These are phyloP conservation scores for Cercospora berteroae DNA, from an alignment of 2,329 filamentous ascomycete species.

Conservation along the genomic window DNA sequence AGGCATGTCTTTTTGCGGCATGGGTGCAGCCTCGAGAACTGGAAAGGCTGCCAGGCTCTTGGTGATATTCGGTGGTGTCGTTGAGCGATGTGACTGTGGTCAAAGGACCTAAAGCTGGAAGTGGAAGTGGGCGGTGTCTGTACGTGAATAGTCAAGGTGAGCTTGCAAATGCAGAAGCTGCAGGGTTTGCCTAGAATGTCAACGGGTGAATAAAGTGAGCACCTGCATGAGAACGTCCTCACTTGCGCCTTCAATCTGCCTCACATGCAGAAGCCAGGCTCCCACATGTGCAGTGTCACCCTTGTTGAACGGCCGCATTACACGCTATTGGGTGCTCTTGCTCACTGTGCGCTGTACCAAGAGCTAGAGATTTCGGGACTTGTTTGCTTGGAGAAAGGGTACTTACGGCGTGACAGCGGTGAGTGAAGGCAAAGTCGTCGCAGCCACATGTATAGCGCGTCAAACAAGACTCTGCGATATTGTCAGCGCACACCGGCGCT, in stretches of 20 bases:
- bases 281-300: not conserved
- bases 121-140: not conserved
- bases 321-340: not conserved
- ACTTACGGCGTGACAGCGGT: not conserved
- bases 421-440: not conserved
- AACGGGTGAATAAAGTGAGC: conserved; percentile 10
- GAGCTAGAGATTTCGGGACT: not conserved
- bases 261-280: not conserved
- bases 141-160: not conserved
- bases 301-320: not conserved
- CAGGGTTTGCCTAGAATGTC: not conserved
- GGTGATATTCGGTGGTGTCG: not conserved
- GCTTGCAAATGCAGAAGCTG: not conserved
- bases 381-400: not conserved
- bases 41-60: not conserved
- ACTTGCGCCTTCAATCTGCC: not conserved
- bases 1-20: not conserved
- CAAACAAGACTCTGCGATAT: not conserved
- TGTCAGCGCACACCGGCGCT: not conserved
- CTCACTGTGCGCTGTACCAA: not conserved
- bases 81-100: not conserved
- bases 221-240: not conserved
- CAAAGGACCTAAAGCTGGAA: not conserved
- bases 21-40: not conserved
- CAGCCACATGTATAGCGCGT: not conserved